phyloP scores from a whole-genome alignment of 805 yeast genomes.

The Hagleromyces aurorensis region DNA sequence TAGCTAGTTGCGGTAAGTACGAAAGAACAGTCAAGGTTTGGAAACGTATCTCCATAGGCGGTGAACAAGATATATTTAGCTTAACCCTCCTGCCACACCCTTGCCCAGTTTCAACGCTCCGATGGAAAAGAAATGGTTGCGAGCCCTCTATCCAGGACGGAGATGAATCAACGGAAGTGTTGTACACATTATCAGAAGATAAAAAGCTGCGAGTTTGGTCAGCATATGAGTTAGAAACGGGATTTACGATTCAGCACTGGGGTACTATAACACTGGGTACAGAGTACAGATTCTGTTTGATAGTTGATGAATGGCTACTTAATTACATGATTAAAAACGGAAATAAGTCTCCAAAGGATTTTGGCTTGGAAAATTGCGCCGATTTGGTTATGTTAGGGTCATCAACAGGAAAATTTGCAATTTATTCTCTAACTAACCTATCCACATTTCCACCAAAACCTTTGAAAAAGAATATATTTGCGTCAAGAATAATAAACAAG shows the following conservation, averaged over 20 bases:
- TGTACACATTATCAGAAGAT: constrained; percentile 62
- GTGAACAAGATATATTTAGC: constrained; percentile 57
- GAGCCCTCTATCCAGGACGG: constrained; percentile 27
- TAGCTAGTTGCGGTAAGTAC: constrained; percentile 54
- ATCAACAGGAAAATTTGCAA: constrained; percentile 33
- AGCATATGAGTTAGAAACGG: constrained; percentile 51
- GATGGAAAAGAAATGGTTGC: constrained; percentile 45
- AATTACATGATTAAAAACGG: constrained; percentile 18
- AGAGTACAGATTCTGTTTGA: constrained; percentile 29
- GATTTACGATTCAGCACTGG: constrained; percentile 46
- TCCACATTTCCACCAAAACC: constrained; percentile 49
- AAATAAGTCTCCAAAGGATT: constrained; percentile 14
- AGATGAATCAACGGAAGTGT: constrained; percentile 34
- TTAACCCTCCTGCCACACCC: constrained; percentile 63
- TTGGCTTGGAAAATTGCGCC: constrained; percentile 27
- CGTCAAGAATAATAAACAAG: constrained; percentile 17
- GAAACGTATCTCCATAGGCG: constrained; percentile 65
- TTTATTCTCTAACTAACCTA: constrained; percentile 44
- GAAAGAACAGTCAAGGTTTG: constrained; percentile 71
- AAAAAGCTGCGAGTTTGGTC: constrained; percentile 60
- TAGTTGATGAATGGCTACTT: constrained; percentile 37
- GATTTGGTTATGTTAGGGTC: constrained; percentile 39
- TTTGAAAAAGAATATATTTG: constrained; percentile 36
- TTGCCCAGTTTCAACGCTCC: constrained; percentile 42
- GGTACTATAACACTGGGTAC: constrained; percentile 35